Base-by-base conservation (phyloP, 345 rosid species). In the Salix purpurea region DNA sequence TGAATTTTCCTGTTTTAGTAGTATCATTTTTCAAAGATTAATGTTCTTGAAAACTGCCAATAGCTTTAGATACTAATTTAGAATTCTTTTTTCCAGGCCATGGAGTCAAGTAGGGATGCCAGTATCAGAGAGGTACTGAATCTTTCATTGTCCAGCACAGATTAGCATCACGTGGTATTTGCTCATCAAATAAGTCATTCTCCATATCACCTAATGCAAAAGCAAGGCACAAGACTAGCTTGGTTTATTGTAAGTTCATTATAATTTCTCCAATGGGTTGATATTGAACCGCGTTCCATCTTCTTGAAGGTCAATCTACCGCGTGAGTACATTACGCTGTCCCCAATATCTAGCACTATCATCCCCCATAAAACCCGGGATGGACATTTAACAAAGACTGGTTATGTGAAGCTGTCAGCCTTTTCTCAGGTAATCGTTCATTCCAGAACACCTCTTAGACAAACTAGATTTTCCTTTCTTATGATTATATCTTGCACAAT, bases 331-430 rank as follows among this genome's bases (percentile, higher is more conserved):
- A 91, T 92, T 76, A 92, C 82, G 83, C 83, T 94, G 58, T 94
- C 97, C 67, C 92, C 94, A 0, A 84, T 94, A 82, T 90, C 94
- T 32, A 90, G 93, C 79, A 82, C 96, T 69, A 87, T 94, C 83
- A 94, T 94, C 78, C 90, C 91, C 52, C 98, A 94, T 82, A 89
- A 78, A 73, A 85, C 90, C 72, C 89, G 87, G 7, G 88, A 90
- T 73, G 97, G 98, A 28, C 88, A 24, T 32, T 72, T 87, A 79
- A 71, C 79, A 21, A 92, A 91, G 85, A 92, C 96, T 0, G 98
- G 98, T 65, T 94, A 92, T 78, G 93, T 92, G 78, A 92, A 84
- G 82, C 85, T 94, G 77, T 75, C 83, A 56, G 81, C 91, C 28
- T 94, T 94, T 85, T 94, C 98, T 28, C 98, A 91, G 96, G 96